Evolutionary conservation across 805 yeast species (phyloP).

Genomic region (Schwanniomyces polymorphus): DNA sequence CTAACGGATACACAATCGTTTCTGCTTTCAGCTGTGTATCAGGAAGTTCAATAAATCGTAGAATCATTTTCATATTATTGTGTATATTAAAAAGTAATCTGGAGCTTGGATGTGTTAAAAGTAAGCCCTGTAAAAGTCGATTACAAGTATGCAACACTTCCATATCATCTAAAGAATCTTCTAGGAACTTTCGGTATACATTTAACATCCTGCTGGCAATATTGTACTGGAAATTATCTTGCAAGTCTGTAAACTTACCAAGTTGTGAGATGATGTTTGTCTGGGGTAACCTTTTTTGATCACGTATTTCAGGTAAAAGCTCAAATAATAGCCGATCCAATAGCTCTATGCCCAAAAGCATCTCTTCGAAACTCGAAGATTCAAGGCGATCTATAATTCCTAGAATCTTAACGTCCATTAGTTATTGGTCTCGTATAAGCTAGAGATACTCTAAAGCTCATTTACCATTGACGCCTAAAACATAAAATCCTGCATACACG

Average conservation of each 20-base stretch:
- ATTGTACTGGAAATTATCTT: slow-evolving; percentile 55
- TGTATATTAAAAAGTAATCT: slow-evolving; percentile 47
- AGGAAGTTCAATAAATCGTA: slow-evolving; percentile 21
- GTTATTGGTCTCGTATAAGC: not conserved
- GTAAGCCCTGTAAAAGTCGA: slow-evolving; percentile 55
- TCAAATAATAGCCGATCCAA: slow-evolving; percentile 17
- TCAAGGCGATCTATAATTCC: slow-evolving; percentile 16
- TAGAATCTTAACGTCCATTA: slow-evolving; percentile 8
- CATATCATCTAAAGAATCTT: slow-evolving; percentile 6
- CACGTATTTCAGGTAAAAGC: slow-evolving; percentile 15
- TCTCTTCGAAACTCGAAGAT: slow-evolving; percentile 4
- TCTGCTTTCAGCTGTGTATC: not conserved
- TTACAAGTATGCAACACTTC: slow-evolving; percentile 19
- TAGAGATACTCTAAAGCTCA: not conserved
- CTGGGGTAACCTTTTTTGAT: slow-evolving; percentile 3
- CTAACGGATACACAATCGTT: slow-evolving; percentile 5
- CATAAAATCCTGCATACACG: not conserved
- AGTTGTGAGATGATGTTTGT: not conserved
- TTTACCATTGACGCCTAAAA: too few relatives aligned
- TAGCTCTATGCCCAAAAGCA: slow-evolving; percentile 13
- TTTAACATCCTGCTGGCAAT: slow-evolving; percentile 35
- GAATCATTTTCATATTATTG: slow-evolving; percentile 36
- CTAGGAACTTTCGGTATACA: slow-evolving; percentile 8
- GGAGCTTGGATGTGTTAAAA: slow-evolving; percentile 58
- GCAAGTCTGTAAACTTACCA: slow-evolving; percentile 40